A percentile compares a stretch with the other conserved stretches of the same genome.
Evolutionary conservation across 2,329 filamentous ascomycete genomes (phyloP).

Genomic region (Stachybotrys chlorohalonatus): DNA sequence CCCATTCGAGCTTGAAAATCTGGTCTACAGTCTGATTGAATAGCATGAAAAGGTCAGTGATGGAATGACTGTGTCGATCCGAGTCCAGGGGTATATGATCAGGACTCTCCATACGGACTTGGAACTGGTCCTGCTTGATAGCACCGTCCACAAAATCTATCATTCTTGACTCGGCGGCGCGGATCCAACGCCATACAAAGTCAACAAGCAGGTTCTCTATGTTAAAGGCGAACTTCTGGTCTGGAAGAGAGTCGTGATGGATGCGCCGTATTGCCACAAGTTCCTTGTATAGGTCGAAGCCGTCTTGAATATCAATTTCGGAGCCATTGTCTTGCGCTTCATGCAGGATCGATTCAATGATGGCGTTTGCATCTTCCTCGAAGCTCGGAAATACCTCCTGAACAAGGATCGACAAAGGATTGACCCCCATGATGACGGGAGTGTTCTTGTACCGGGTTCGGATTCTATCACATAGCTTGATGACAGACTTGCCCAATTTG

Average conservation of each 20-base stretch:
- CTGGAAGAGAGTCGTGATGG: conserved; percentile 65
- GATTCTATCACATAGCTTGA: conserved; percentile 78
- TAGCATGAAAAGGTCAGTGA: conserved; percentile 86
- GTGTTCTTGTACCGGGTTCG: conserved; percentile 87
- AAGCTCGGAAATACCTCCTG: conserved; percentile 82
- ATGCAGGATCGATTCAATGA: conserved; percentile 73
- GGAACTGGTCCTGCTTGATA: conserved; percentile 82
- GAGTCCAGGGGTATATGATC: conserved; percentile 62
- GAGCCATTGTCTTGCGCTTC: conserved; percentile 58
- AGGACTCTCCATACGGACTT: conserved; percentile 57
- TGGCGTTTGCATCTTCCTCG: conserved; percentile 77
- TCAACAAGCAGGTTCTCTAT: conserved; percentile 78
- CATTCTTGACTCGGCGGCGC: conserved; percentile 69
- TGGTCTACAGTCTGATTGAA: conserved; percentile 91
- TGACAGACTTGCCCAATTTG: conserved; percentile 75
- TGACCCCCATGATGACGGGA: conserved; percentile 73
- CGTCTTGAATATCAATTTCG: conserved; percentile 82
- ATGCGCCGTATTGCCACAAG: conserved; percentile 77
- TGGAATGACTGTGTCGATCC: conserved; percentile 83
- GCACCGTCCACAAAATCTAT: conserved; percentile 81
- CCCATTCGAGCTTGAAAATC: conserved; percentile 80
- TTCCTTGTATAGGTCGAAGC: conserved; percentile 87
- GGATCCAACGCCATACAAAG: conserved; percentile 96
- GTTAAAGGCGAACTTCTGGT: conserved; percentile 71
- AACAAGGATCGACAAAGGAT: conserved; percentile 60